Evolutionary conservation across 2,329 filamentous ascomycete species (phyloP), one percentile per base, ranked within the genome.

Genomic region (Paracorniculantispora psalliotae): DNA sequence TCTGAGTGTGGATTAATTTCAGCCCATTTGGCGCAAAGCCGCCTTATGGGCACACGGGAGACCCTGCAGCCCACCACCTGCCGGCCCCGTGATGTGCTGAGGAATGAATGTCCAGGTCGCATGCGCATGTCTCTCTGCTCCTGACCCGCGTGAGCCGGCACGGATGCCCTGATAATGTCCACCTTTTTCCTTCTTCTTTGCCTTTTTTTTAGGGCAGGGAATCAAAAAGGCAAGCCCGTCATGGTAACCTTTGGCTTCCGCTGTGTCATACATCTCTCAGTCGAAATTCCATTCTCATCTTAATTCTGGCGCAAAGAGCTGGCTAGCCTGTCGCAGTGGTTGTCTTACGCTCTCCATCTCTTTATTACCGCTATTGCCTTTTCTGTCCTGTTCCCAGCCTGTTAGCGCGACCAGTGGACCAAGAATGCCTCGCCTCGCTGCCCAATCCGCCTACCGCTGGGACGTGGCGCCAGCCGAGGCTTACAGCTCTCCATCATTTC

Each of bases 401-500:
- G 43, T 28, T 46, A 37, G 28, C 52, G 26, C 52, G 41, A 19
- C 19, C 9, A 23, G 37, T 52, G 37, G 28, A 39, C 12, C 47
- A 28, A 58, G 55, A 50, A 51, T 26, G 56, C 37, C 55, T 50
- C 55, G 37, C 47, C 37, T 26, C 21, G 8, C 37, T 21, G 21
- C n/a, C 17, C 19, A 51, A 23, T 51, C 37, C 25, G 46, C 55
- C 55, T 50, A 26, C 5, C 8, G n/a, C 44, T 41, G 35, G 49
- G 44, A 35, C 37, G 26, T 51, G 55, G 47, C 55, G 56, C 48
- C 17, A 47, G 37, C 13, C 56, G 39, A 58, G 56, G 48, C 47
- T 51, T 35, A 44, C 56, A 35, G 39, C 37, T 35, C 12, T 10
- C 10, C 2, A 25, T 23, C 12, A 15, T 33, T 44, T 26, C 19